phyloP scores from a whole-genome alignment of 2,329 filamentous ascomycete species.

The Curvularia verruculosa region DNA sequence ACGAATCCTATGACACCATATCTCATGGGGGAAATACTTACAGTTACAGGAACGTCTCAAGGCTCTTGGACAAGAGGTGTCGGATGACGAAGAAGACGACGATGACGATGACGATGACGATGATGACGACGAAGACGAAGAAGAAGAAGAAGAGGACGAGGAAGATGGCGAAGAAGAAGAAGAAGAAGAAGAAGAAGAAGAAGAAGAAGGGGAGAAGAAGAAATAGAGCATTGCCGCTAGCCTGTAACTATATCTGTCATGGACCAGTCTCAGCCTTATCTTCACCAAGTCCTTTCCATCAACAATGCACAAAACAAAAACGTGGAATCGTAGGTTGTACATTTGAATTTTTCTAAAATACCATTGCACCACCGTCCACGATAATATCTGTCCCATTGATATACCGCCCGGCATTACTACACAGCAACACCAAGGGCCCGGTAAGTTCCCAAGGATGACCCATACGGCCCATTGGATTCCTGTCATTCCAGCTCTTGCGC shows the following conservation, averaged over 20 bases:
- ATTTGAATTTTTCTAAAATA: slow-evolving; percentile 26
- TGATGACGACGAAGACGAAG: slow-evolving; percentile 26
- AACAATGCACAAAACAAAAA: no score
- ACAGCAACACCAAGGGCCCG: slow-evolving; percentile 66
- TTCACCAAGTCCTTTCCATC: no score
- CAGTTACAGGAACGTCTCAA: slow-evolving; percentile 54
- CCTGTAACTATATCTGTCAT: background rate
- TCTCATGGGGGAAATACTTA: background rate
- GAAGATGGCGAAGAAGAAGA: background rate
- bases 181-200: slow-evolving; percentile 1
- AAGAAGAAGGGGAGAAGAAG: background rate
- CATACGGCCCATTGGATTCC: slow-evolving; percentile 71
- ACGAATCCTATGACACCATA: background rate
- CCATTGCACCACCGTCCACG: slow-evolving; percentile 61
- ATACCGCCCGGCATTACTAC: slow-evolving; percentile 67
- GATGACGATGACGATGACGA: slow-evolving; percentile 37
- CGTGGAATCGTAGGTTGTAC: background rate
- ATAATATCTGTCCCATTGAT: slow-evolving; percentile 72
- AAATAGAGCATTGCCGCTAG: background rate
- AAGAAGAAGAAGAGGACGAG: slow-evolving; percentile 11
- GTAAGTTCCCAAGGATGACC: slow-evolving; percentile 67
- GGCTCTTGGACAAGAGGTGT: slow-evolving; percentile 53
- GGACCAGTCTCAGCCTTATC: background rate
- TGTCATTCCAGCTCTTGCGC: slow-evolving; percentile 61
- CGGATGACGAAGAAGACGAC: slow-evolving; percentile 50